Conservation (phyloP, 2,329 filamentous ascomycete species). For the Exophiala viscosa region DNA sequence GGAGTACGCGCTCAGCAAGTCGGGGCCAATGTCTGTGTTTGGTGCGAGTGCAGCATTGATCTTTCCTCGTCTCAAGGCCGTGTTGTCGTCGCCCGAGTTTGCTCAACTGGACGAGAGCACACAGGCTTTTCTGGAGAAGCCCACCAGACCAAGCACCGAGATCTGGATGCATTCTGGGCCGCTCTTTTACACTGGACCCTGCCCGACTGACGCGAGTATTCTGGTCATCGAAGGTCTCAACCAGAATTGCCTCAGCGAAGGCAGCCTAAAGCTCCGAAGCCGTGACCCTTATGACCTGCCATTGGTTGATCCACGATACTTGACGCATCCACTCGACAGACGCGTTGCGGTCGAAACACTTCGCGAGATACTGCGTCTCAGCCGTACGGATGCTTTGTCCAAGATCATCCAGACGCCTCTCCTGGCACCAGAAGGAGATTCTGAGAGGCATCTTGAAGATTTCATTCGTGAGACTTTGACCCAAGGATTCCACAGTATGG, state of each 20-base stretch:
- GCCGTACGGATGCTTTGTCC: not conserved
- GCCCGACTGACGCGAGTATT: not conserved
- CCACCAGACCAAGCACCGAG: not conserved
- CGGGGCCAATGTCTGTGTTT: not conserved
- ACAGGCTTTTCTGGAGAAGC: not conserved
- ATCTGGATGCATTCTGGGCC: not conserved
- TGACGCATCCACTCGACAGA: constrained; percentile 13
- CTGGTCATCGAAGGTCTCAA: not conserved
- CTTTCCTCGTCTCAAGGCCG: not conserved
- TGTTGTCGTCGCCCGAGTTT: not conserved
- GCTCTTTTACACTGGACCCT: not conserved
- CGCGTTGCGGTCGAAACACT: constrained; percentile 17
- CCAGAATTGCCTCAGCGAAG: not conserved
- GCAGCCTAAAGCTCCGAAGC: not conserved
- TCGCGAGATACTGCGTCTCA: constrained; percentile 19
- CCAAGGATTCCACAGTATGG: constrained; percentile 33
- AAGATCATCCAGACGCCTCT: constrained; percentile 14
- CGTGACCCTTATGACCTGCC: constrained; percentile 27
- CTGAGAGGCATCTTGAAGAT: constrained; percentile 25
- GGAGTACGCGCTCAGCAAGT: not conserved
- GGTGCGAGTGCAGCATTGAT: not conserved
- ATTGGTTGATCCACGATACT: constrained; percentile 16
- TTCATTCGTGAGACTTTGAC: constrained; percentile 29
- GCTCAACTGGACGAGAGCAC: not conserved
- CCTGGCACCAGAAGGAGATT: constrained; percentile 8